A percentile compares a stretch with the other conserved stretches of the same genome.
Evolutionary conservation across 371 early-diverging fungal species (phyloP).

Genomic region (Lichtheimia hyalospora): DNA sequence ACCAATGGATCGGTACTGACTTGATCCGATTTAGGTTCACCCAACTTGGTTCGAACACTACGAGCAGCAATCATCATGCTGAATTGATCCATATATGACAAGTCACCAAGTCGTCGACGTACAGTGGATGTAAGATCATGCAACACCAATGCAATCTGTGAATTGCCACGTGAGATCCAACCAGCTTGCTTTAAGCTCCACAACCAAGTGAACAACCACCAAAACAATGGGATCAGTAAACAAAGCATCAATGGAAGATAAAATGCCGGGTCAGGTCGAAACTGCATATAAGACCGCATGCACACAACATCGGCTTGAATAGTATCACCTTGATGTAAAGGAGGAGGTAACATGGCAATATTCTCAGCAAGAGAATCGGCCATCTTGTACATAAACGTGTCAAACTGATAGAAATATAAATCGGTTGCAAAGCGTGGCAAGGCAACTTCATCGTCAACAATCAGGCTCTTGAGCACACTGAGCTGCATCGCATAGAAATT

Average conservation of each 20-base stretch:
- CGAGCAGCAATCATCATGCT: slow-evolving; percentile 1
- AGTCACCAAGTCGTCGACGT: slow-evolving; percentile 7
- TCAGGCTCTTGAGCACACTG: background rate
- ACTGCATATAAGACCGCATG: background rate
- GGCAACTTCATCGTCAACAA: too few relatives aligned
- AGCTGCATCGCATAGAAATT: slow-evolving; percentile 16
- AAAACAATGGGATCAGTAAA: slow-evolving; percentile 7
- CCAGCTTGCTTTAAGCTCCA: slow-evolving; percentile 6
- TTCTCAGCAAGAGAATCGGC: too few relatives aligned
- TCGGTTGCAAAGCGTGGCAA: too few relatives aligned
- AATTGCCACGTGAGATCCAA: slow-evolving; percentile 18
- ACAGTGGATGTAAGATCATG: slow-evolving; percentile 9
- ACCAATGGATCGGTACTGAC: slow-evolving; percentile 1
- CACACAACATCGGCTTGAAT: too few relatives aligned
- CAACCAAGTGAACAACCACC: slow-evolving; percentile 17
- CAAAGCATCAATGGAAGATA: background rate
- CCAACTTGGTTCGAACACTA: slow-evolving; percentile 3
- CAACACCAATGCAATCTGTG: slow-evolving; percentile 12
- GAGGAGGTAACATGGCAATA: too few relatives aligned
- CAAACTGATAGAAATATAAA: too few relatives aligned
- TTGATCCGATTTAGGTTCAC: slow-evolving; percentile 3
- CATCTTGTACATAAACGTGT: too few relatives aligned
- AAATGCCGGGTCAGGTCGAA: slow-evolving; percentile 2
- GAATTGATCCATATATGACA: slow-evolving; percentile 9
- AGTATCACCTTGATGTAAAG: too few relatives aligned